These are phyloP conservation scores for Phytophthora cajani DNA, from an alignment of 352 stramenopile species.

Conservation along the genomic window DNA sequence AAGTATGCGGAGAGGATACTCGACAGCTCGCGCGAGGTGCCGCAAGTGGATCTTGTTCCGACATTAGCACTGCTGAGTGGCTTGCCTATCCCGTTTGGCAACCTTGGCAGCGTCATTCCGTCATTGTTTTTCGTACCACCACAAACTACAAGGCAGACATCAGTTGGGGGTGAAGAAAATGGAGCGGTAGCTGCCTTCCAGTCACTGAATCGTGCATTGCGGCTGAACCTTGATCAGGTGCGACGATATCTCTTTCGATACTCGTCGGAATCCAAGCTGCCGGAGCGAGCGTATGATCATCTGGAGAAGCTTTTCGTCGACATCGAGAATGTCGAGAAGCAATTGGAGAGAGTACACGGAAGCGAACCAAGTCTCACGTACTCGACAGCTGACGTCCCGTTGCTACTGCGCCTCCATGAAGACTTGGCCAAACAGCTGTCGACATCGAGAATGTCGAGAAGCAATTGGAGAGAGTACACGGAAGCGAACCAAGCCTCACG, in stretches of 20 bases:
- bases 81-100: slow-evolving; percentile 96
- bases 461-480: slow-evolving; percentile 32
- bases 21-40: slow-evolving; percentile 53
- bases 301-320: slow-evolving; percentile 63
- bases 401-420: slow-evolving; percentile 44
- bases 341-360: slow-evolving; percentile 32
- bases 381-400: slow-evolving; percentile 35
- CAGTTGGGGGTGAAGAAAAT: background rate
- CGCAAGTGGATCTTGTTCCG: slow-evolving; percentile 97
- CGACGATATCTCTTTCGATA: slow-evolving; percentile 79
- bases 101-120: slow-evolving; percentile 94
- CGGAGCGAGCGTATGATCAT: slow-evolving; percentile 57
- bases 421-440: slow-evolving; percentile 38
- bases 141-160: background rate
- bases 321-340: slow-evolving; percentile 38
- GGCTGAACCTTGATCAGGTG: slow-evolving; percentile 87
- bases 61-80: slow-evolving; percentile 95
- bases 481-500: background rate
- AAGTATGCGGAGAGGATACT: slow-evolving; percentile 35
- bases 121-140: slow-evolving; percentile 81
- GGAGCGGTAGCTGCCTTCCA: slow-evolving; percentile 41
- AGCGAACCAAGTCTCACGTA: background rate
- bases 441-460: slow-evolving; percentile 41
- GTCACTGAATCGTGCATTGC: slow-evolving; percentile 70
- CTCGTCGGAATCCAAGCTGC: slow-evolving; percentile 70